phyloP scores from a whole-genome alignment of 2,329 filamentous ascomycete genomes.

The Alternaria brassicae region DNA sequence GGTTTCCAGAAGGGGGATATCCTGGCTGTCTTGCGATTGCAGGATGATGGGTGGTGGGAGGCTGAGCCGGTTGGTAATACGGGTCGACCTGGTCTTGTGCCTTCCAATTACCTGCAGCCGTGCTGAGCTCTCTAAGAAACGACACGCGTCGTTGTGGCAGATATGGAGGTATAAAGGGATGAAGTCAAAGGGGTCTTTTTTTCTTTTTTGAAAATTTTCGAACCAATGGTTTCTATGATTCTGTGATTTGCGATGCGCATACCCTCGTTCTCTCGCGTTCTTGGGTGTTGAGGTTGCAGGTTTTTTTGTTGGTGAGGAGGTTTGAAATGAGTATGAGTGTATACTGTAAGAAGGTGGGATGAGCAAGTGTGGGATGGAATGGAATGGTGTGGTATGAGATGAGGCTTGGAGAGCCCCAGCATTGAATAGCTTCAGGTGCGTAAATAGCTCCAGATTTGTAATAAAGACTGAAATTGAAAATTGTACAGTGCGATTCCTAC shows the following conservation, averaged over 20 bases:
- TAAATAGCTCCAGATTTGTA: background rate
- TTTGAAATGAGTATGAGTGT: too few species aligned
- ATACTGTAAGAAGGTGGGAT: too few species aligned
- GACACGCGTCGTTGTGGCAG: background rate
- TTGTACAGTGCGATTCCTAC: background rate
- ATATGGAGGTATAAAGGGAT: background rate
- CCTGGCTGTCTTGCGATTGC: slow-evolving; percentile 83
- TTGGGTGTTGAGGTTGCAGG: background rate
- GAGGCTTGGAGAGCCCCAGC: background rate
- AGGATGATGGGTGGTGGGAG: slow-evolving; percentile 99
- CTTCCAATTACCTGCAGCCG: slow-evolving; percentile 71
- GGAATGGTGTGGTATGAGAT: background rate
- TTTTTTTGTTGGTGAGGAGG: background rate
- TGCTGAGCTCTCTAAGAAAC: slow-evolving; percentile 53
- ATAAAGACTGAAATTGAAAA: background rate
- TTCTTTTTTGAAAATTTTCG: background rate
- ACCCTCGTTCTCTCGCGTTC: slow-evolving; percentile 11
- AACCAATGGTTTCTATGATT: background rate
- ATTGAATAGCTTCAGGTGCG: too few species aligned
- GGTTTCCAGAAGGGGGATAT: slow-evolving; percentile 92
- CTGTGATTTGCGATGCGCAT: slow-evolving; percentile 4
- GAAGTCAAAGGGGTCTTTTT: too few species aligned
- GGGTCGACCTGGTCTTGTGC: slow-evolving; percentile 65
- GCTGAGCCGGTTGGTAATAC: slow-evolving; percentile 80
- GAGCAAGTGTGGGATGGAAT: too few species aligned